These are phyloP conservation scores for Penicillium frequentans DNA, from an alignment of 2,329 filamentous ascomycete genomes.

Conservation along the genomic window DNA sequence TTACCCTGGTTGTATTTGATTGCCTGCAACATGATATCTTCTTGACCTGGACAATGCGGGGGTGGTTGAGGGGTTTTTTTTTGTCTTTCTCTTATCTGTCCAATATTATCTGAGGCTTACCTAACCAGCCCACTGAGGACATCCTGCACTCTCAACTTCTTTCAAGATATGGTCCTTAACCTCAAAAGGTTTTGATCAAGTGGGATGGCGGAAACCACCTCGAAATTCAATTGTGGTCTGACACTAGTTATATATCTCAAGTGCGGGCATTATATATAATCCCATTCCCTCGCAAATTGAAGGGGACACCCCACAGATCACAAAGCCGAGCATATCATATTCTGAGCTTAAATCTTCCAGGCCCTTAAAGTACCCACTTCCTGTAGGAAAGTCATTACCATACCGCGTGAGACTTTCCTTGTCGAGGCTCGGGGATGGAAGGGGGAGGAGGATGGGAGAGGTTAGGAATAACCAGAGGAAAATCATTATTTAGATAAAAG, in stretches of 20 bases:
- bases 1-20: constrained; percentile 60
- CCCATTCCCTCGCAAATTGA: neutral
- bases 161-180: neutral
- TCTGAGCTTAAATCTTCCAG: neutral
- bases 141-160: neutral
- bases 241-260: neutral
- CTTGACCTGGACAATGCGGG: neutral
- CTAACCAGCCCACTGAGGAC: neutral
- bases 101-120: neutral
- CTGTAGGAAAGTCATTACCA: neutral
- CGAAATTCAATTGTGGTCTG: neutral
- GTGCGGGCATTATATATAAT: neutral
- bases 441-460: neutral
- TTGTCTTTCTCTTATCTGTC: neutral
- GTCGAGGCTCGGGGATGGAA: neutral
- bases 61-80: neutral
- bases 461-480: neutral
- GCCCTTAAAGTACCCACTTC: neutral
- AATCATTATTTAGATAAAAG: neutral
- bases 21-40: constrained; percentile 53
- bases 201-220: neutral
- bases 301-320: neutral
- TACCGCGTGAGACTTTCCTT: neutral
- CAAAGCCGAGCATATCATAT: neutral
- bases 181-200: neutral